Evolutionary conservation across 139 green algal genomes (phyloP).

Genomic region (Coccomyxa sp.): DNA sequence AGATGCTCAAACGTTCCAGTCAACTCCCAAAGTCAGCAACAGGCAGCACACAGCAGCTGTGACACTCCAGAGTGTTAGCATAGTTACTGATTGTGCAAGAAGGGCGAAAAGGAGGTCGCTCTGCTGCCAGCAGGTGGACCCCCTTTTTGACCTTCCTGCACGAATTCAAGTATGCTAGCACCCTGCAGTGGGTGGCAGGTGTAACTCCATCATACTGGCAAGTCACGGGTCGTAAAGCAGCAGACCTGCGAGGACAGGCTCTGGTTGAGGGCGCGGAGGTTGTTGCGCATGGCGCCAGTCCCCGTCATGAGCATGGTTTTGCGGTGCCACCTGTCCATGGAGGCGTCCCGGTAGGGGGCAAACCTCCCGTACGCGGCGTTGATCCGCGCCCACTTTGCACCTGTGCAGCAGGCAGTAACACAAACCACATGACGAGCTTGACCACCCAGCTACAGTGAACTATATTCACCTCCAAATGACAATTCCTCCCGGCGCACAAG

Average conservation of each 20-base stretch:
- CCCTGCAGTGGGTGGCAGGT: too few species aligned
- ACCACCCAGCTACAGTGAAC: too few species aligned
- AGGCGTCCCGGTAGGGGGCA: conserved; percentile 54
- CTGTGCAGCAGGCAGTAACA: background rate
- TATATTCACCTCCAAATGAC: too few species aligned
- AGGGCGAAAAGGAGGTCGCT: too few species aligned
- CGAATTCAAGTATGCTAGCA: too few species aligned
- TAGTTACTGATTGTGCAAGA: too few species aligned
- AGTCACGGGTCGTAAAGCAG: too few species aligned
- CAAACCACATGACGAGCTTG: background rate
- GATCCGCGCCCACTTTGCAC: conserved; percentile 34
- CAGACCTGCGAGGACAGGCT: conserved; percentile 60
- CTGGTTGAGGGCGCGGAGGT: conserved; percentile 69
- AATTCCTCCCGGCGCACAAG: too few species aligned
- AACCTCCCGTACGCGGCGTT: conserved; percentile 20
- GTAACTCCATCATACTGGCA: too few species aligned
- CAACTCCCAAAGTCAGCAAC: background rate
- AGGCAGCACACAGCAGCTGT: background rate
- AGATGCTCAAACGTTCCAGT: background rate
- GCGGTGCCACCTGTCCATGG: conserved; percentile 80
- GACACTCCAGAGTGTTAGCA: too few species aligned
- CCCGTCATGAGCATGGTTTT: conserved; percentile 61
- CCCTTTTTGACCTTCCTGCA: too few species aligned
- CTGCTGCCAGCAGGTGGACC: too few species aligned
- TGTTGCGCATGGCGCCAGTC: conserved; percentile 26